These are phyloP conservation scores for Westerdykella aurantiaca DNA, from an alignment of 2,329 filamentous ascomycete genomes.

Conservation along the genomic window DNA sequence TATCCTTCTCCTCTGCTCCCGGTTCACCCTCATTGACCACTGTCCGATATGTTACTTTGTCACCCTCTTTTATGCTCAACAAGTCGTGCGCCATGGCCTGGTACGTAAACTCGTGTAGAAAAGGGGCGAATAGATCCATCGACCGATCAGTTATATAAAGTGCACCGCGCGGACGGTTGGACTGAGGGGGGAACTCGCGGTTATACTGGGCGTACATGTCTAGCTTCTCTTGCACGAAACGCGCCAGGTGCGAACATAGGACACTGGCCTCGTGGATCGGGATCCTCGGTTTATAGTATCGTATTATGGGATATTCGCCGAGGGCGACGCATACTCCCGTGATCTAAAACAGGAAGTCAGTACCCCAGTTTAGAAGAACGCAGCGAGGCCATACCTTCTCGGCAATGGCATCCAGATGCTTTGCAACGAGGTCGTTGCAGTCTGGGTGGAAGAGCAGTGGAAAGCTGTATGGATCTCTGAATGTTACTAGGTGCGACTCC, in stretches of 20 bases:
- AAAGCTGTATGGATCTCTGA: conserved; percentile 94
- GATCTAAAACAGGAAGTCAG: conserved; percentile 50
- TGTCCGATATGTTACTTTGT: conserved; percentile 82
- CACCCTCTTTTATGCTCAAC: conserved; percentile 77
- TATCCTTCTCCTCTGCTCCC: conserved; percentile 74
- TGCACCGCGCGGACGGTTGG: conserved; percentile 70
- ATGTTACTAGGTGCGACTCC: conserved; percentile 86
- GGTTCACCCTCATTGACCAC: conserved; percentile 66
- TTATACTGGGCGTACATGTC: conserved; percentile 84
- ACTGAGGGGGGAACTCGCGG: conserved; percentile 75
- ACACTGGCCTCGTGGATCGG: conserved; percentile 82
- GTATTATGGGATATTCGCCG: conserved; percentile 89
- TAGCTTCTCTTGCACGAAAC: conserved; percentile 85
- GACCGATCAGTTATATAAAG: conserved; percentile 85
- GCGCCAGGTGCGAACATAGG: conserved; percentile 78
- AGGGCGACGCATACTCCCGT: conserved; percentile 82
- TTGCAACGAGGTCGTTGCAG: conserved; percentile 76
- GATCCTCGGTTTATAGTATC: conserved; percentile 75
- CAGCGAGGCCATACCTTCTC: conserved; percentile 63
- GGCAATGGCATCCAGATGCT: conserved; percentile 77
- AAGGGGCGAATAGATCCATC: conserved; percentile 83
- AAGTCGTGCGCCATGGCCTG: conserved; percentile 97
- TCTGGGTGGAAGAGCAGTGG: conserved; percentile 84
- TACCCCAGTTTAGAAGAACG: neutral
- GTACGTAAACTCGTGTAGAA: conserved; percentile 95